Percentiles rank a stretch among this genome's conserved stretches.
Evolutionary conservation across 1,284 basidiomycete species (phyloP).

Genomic region (Coniophora puteana): DNA sequence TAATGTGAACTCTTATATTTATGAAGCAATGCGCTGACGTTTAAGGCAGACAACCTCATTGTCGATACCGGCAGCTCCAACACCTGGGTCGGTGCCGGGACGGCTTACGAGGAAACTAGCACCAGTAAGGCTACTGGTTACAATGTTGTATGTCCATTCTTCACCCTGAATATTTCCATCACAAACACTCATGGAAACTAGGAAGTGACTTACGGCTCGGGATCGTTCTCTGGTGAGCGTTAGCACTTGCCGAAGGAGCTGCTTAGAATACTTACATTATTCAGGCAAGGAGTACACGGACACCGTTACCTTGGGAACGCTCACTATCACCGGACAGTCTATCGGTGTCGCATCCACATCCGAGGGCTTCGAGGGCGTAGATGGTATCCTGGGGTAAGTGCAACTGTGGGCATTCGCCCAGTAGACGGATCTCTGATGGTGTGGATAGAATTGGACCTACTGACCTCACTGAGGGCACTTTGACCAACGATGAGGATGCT

Average conservation of each 20-base stretch:
- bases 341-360: conserved; percentile 51
- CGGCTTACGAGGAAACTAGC: conserved; percentile 39
- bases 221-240: conserved; percentile 6
- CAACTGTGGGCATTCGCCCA: too few species aligned
- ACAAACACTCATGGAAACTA: conserved; percentile 15
- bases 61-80: conserved; percentile 39
- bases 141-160: conserved; percentile 32
- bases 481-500: conserved; percentile 10
- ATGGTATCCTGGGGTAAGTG: conserved; percentile 27
- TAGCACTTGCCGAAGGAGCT: background rate
- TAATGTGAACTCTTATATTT: conserved; percentile 20
- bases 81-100: conserved; percentile 58
- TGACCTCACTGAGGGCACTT: conserved; percentile 22
- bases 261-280: background rate
- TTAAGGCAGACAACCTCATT: conserved; percentile 12
- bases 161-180: background rate
- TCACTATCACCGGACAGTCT: conserved; percentile 40
- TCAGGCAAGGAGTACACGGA: conserved; percentile 11
- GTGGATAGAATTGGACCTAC: conserved; percentile 24
- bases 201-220: conserved; percentile 35
- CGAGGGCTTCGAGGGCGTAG: conserved; percentile 36
- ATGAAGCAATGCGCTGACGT: background rate
- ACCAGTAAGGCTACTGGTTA: conserved; percentile 37
- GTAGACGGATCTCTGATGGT: background rate
- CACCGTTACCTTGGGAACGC: conserved; percentile 26